A percentile compares a stretch with the other conserved stretches of the same genome.
Conservation (phyloP, 306 rosid genomes). For the Cucurbita moschata region DNA sequence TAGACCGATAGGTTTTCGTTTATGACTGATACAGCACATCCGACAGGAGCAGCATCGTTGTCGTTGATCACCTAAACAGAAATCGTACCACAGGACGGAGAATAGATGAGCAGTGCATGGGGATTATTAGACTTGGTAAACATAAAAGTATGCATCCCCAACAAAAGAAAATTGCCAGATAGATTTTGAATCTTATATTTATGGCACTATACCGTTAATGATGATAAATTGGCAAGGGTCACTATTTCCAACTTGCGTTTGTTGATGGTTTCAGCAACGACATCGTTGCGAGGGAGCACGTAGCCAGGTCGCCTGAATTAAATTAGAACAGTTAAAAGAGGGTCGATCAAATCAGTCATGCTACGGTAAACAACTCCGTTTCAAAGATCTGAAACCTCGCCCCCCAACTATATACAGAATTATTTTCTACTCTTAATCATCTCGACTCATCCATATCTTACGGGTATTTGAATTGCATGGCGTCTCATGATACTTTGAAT, state of each 20-base stretch:
- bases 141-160: not conserved
- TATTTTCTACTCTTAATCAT: not conserved
- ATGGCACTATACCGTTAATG: conserved; percentile 28
- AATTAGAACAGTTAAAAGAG: not conserved
- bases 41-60: conserved; percentile 24
- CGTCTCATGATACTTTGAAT: not conserved
- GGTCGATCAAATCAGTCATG: not conserved
- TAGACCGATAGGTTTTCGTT: conserved; percentile 32
- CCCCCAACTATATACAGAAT: not conserved
- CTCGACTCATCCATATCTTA: not conserved
- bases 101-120: not conserved
- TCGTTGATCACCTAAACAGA: conserved; percentile 22
- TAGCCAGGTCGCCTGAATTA: conserved; percentile 27
- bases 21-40: conserved; percentile 30
- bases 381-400: not conserved
- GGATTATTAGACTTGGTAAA: not conserved
- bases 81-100: not conserved
- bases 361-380: not conserved
- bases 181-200: not conserved
- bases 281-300: conserved; percentile 16
- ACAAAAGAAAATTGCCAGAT: not conserved
- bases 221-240: conserved; percentile 66
- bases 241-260: conserved; percentile 45
- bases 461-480: not conserved
- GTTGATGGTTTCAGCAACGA: conserved; percentile 16